Conservation (phyloP, 108 stramenopile species). For the Ochromonas danica region DNA sequence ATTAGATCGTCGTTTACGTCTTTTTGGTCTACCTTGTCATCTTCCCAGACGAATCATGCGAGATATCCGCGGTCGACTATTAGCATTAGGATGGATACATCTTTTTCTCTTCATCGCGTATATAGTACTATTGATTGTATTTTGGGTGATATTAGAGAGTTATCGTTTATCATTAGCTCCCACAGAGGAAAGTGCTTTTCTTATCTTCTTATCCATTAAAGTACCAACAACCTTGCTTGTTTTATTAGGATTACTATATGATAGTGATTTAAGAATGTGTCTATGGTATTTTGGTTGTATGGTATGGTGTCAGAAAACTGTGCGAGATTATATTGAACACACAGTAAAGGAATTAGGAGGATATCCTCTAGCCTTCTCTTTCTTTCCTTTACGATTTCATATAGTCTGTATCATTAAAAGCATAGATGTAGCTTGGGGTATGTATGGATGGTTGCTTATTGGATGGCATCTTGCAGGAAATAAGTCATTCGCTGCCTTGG, state of each 20-base stretch:
- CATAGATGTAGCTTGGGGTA: not conserved
- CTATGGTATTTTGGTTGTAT: constrained; percentile 19
- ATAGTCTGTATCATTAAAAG: not conserved
- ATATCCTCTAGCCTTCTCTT: not conserved
- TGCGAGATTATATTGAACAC: constrained; percentile 2
- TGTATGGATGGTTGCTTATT: not conserved
- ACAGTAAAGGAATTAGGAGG: not conserved
- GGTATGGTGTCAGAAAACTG: not conserved
- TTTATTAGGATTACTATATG: not conserved
- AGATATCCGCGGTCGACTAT: constrained; percentile 9
- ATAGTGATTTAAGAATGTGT: constrained; percentile 22
- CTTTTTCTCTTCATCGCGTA: not conserved
- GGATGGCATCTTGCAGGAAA: not conserved
- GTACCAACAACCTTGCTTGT: not conserved
- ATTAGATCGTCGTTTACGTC: not conserved
- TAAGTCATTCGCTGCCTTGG: not conserved
- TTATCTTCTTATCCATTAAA: not conserved
- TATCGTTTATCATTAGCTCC: not conserved
- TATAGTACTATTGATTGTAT: not conserved
- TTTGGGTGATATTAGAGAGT: not conserved
- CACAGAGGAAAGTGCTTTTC: not conserved
- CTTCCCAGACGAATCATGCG: constrained; percentile 24
- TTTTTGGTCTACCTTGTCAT: not conserved
- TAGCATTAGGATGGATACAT: constrained; percentile 32
- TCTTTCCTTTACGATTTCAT: not conserved